Percentiles rank a stretch among this genome's conserved stretches.
These are phyloP conservation scores for Sclerotiophoma versabilis DNA, from an alignment of 2,329 filamentous ascomycete genomes.

Conservation along the genomic window DNA sequence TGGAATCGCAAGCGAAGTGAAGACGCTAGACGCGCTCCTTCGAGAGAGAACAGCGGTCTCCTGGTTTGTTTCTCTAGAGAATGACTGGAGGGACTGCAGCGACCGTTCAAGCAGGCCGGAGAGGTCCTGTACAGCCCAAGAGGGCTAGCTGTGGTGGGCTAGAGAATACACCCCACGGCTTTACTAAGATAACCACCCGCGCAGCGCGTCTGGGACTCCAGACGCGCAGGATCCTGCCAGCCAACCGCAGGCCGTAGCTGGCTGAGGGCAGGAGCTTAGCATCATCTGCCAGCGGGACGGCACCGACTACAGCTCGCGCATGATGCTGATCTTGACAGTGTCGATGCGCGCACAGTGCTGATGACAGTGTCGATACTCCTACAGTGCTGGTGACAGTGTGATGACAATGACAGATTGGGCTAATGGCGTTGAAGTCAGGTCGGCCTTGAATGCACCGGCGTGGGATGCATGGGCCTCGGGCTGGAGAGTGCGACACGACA, in stretches of 20 bases:
- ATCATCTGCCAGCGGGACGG: slow-evolving; percentile 1
- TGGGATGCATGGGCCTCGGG: slow-evolving; percentile 12
- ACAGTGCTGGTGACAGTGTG: not conserved
- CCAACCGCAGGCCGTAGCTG: slow-evolving; percentile 1
- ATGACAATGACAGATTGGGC: too few species aligned
- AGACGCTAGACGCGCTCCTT: slow-evolving; percentile 15
- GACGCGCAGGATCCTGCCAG: not conserved
- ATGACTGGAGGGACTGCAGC: not conserved
- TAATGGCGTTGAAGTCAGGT: not conserved
- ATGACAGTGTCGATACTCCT: not conserved
- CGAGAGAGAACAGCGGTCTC: not conserved
- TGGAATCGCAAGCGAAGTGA: slow-evolving; percentile 15
- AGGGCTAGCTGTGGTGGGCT: slow-evolving; percentile 14
- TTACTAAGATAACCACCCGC: slow-evolving; percentile 22
- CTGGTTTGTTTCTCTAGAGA: not conserved
- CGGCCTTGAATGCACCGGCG: slow-evolving; percentile 13
- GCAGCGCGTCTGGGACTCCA: slow-evolving; percentile 2
- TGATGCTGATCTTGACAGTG: not conserved
- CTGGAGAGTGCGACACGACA: not conserved
- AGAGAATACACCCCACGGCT: slow-evolving; percentile 20
- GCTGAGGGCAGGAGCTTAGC: not conserved
- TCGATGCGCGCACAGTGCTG: not conserved
- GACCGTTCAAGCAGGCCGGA: slow-evolving; percentile 3
- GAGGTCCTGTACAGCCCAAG: slow-evolving; percentile 8
- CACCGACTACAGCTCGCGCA: not conserved